Percentiles rank a stretch among this genome's conserved stretches.
Evolutionary conservation across 1,284 basidiomycete species (phyloP).

Genomic region (Cutaneotrichosporon arboriforme): DNA sequence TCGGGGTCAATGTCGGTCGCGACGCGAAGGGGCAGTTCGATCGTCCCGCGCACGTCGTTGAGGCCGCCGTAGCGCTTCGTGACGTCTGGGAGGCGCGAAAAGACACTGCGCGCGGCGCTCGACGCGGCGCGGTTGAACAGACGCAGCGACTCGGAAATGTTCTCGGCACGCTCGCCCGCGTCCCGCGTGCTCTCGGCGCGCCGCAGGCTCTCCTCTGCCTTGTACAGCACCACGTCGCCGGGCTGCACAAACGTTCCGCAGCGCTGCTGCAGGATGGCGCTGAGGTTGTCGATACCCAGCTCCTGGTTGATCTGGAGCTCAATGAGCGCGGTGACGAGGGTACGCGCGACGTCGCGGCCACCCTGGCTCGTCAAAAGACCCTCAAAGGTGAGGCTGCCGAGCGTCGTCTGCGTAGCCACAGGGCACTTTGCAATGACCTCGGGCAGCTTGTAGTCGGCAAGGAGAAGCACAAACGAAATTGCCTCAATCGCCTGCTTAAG

Average conservation of each 20-base stretch:
- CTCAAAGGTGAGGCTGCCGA: constrained; percentile 70
- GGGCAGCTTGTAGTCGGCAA: constrained; percentile 85
- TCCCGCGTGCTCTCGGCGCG: constrained; percentile 79
- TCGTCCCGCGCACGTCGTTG: constrained; percentile 59
- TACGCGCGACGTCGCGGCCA: constrained; percentile 75
- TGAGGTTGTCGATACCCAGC: constrained; percentile 91
- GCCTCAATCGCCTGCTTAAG: constrained; percentile 81
- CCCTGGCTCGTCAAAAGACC: constrained; percentile 74
- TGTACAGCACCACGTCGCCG: constrained; percentile 97
- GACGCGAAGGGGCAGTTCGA: constrained; percentile 79
- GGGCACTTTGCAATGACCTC: constrained; percentile 59
- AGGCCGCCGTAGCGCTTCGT: constrained; percentile 79
- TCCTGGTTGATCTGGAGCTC: constrained; percentile 96
- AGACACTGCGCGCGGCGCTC: constrained; percentile 67
- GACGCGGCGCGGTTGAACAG: constrained; percentile 70
- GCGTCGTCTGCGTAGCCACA: constrained; percentile 59
- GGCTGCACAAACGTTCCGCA: constrained; percentile 97
- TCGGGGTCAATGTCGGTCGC: constrained; percentile 75
- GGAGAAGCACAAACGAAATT: constrained; percentile 82
- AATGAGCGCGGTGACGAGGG: constrained; percentile 90
- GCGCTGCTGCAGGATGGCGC: constrained; percentile 84
- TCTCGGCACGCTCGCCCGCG: constrained; percentile 64
- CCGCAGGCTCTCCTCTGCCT: constrained; percentile 90
- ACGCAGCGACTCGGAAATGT: constrained; percentile 72
- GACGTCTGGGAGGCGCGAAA: constrained; percentile 78